Conservation (phyloP, 2,329 filamentous ascomycete species). For the Emericellopsis cladophorae region DNA sequence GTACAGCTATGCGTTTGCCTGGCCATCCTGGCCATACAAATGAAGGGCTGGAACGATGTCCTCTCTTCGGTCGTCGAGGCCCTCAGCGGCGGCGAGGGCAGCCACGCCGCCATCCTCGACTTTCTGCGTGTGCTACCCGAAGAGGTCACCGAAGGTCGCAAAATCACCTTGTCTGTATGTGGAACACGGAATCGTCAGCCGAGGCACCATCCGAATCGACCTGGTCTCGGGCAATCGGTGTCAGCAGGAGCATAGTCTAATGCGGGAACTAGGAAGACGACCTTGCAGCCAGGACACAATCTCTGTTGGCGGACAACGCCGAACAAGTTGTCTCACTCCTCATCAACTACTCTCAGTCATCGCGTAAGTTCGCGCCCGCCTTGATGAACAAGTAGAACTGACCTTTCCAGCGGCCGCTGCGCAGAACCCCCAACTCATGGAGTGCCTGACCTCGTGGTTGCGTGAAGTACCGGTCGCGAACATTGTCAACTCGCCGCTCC, state of each 20-base stretch:
- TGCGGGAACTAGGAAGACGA: conserved; percentile 76
- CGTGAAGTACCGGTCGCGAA: conserved; percentile 77
- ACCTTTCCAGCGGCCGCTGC: conserved; percentile 52
- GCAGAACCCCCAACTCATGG: conserved; percentile 79
- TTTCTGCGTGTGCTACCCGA: conserved; percentile 95
- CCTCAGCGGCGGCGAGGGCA: conserved; percentile 63
- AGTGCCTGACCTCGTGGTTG: conserved; percentile 95
- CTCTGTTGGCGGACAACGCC: conserved; percentile 84
- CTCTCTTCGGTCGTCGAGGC: conserved; percentile 68
- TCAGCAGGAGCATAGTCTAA: conserved; percentile 23
- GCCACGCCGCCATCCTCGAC: conserved; percentile 80
- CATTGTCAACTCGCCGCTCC: conserved; percentile 73
- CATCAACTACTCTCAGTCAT: conserved; percentile 84
- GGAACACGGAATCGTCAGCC: conserved; percentile 44
- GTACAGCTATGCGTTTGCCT: conserved; percentile 92
- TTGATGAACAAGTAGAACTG: not conserved
- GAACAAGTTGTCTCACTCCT: conserved; percentile 76
- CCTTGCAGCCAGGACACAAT: conserved; percentile 70
- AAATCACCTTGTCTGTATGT: conserved; percentile 98
- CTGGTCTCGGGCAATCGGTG: conserved; percentile 19
- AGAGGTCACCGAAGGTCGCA: conserved; percentile 97
- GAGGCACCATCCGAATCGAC: conserved; percentile 17
- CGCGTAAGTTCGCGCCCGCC: conserved; percentile 43
- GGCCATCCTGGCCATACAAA: conserved; percentile 89
- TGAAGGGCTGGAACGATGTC: conserved; percentile 92